phyloP scores from a whole-genome alignment of 169 alveolate species.

The Plasmodium sp. region DNA sequence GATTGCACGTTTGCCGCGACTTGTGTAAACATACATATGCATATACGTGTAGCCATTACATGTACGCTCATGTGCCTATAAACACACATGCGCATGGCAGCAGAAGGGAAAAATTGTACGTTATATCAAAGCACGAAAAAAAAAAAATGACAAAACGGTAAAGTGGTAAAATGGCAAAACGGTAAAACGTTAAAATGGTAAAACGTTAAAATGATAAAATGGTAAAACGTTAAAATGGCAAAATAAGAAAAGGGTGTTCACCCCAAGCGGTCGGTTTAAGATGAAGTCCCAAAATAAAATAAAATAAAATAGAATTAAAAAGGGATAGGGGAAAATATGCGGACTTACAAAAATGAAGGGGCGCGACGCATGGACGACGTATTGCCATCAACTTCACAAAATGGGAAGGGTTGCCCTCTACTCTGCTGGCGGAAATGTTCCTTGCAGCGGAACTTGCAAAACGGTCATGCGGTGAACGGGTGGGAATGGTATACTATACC shows the following conservation, averaged over 20 bases:
- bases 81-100: slow-evolving; percentile 7
- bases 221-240: background rate
- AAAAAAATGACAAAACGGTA: background rate
- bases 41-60: background rate
- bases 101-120: background rate
- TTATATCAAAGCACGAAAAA: background rate
- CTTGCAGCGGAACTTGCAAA: background rate
- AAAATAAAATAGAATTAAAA: background rate
- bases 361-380: background rate
- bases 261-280: background rate
- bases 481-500: background rate
- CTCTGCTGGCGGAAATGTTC: background rate
- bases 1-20: background rate
- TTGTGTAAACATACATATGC: background rate
- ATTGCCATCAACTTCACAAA: background rate
- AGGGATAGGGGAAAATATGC: background rate
- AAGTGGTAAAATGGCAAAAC: too few relatives aligned
- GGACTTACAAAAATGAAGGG: background rate
- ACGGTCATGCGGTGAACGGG: background rate
- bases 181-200: too few relatives aligned
- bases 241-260: background rate
- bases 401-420: background rate
- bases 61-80: background rate
- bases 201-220: background rate
- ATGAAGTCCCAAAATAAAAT: background rate